phyloP scores from a whole-genome alignment of 177 flowering plant species.

The Vitis hybrid region DNA sequence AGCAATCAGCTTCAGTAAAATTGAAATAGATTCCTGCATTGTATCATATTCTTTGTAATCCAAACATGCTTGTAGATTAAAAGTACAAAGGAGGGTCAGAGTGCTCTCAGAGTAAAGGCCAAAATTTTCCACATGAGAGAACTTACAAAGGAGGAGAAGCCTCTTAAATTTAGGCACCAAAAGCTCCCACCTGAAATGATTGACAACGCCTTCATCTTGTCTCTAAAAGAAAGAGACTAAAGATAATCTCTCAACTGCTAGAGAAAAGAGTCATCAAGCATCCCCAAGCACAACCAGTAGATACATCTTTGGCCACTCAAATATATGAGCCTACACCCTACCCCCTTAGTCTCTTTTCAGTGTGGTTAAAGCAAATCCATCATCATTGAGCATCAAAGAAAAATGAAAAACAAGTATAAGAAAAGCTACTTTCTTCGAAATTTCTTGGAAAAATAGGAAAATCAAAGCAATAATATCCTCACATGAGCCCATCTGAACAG shows the following conservation, averaged over 20 bases:
- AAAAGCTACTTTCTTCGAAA: background rate
- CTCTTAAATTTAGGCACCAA: constrained; percentile 9
- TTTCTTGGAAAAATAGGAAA: too few species aligned
- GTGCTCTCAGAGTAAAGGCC: constrained; percentile 33
- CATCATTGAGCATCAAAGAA: constrained; percentile 27
- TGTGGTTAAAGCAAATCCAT: constrained; percentile 38
- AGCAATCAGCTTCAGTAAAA: background rate
- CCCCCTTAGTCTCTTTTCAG: constrained; percentile 17
- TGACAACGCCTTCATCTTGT: constrained; percentile 11
- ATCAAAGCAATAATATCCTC: too few species aligned
- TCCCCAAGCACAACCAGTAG: constrained; percentile 14
- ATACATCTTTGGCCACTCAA: background rate
- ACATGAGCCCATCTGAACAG: too few species aligned
- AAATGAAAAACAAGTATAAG: background rate
- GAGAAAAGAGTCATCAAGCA: constrained; percentile 20
- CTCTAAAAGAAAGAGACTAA: constrained; percentile 7
- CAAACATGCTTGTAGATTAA: background rate
- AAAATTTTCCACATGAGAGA: constrained; percentile 27
- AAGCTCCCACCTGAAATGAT: background rate
- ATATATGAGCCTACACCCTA: background rate
- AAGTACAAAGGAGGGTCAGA: background rate
- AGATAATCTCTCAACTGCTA: constrained; percentile 7
- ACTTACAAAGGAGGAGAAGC: background rate
- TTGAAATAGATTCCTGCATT: background rate
- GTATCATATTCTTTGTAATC: background rate